phyloP scores from a whole-genome alignment of 1,284 basidiomycete species.

The Irpex rosettiformis region DNA sequence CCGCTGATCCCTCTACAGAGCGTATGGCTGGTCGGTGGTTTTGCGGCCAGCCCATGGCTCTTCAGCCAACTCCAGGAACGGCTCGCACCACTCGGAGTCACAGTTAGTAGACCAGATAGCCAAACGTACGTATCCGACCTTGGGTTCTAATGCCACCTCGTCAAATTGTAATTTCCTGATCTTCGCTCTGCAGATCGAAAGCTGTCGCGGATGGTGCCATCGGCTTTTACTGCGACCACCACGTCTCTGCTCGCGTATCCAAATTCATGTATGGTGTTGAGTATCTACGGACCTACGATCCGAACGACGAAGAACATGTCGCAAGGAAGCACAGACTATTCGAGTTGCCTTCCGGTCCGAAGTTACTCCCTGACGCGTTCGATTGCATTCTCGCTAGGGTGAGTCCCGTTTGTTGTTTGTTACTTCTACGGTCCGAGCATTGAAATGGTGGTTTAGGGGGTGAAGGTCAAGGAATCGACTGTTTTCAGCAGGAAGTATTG shows the following conservation, averaged over 20 bases:
- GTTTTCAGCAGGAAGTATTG: conserved; percentile 78
- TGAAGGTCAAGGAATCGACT: conserved; percentile 75
- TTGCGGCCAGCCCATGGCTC: conserved; percentile 75
- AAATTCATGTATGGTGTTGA: conserved; percentile 81
- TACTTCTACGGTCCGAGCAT: no score
- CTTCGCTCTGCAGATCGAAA: conserved; percentile 51
- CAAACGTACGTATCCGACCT: conserved; percentile 52
- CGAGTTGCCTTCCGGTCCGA: conserved; percentile 72
- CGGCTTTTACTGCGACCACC: conserved; percentile 79
- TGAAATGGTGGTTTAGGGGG: conserved; percentile 37
- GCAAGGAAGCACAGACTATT: conserved; percentile 60
- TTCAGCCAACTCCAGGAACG: conserved; percentile 70
- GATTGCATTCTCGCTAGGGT: conserved; percentile 73
- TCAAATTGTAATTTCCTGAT: background rate
- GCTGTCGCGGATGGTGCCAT: conserved; percentile 79
- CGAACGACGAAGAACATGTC: conserved; percentile 61
- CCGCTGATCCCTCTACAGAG: conserved; percentile 37
- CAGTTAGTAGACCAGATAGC: conserved; percentile 69
- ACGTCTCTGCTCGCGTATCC: conserved; percentile 72
- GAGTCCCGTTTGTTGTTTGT: conserved; percentile 23
- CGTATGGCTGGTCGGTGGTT: conserved; percentile 76
- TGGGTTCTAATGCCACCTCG: conserved; percentile 1
- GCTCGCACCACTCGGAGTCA: conserved; percentile 49
- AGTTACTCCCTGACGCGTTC: conserved; percentile 70
- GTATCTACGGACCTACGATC: conserved; percentile 65